Evolutionary conservation across 2,329 filamentous ascomycete genomes (phyloP).

Genomic region (Fulvia fulva): DNA sequence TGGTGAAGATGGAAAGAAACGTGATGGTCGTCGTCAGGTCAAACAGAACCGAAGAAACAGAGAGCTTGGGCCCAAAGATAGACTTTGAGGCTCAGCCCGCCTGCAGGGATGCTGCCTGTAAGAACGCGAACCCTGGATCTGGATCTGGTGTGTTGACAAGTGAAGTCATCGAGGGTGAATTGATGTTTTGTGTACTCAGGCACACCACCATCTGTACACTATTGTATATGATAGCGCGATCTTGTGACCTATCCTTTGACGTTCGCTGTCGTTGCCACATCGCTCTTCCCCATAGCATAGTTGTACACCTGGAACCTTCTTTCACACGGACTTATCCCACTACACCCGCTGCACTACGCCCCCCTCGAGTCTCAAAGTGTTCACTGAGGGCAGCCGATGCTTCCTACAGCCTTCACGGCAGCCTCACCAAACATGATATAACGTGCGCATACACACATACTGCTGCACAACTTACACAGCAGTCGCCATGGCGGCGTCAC

Average conservation of each 20-base stretch:
- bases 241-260: no score
- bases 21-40: not conserved
- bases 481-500: slow-evolving; percentile 23
- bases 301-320: not conserved
- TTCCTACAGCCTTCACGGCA: not conserved
- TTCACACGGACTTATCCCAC: not conserved
- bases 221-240: not conserved
- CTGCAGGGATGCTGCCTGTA: not conserved
- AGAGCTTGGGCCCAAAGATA: slow-evolving; percentile 1
- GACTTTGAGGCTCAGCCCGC: not conserved
- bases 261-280: no score
- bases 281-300: not conserved
- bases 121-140: not conserved
- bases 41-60: not conserved
- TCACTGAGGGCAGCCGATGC: not conserved
- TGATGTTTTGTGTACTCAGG: not conserved
- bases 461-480: not conserved
- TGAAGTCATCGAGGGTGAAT: not conserved
- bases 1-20: not conserved
- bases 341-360: not conserved
- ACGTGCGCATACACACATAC: not conserved
- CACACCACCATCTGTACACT: not conserved
- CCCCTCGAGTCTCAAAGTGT: not conserved
- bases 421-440: slow-evolving; percentile 1
- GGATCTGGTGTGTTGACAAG: not conserved